phyloP scores from a whole-genome alignment of 257 asterid genomes.

The Solanum paucissectum region DNA sequence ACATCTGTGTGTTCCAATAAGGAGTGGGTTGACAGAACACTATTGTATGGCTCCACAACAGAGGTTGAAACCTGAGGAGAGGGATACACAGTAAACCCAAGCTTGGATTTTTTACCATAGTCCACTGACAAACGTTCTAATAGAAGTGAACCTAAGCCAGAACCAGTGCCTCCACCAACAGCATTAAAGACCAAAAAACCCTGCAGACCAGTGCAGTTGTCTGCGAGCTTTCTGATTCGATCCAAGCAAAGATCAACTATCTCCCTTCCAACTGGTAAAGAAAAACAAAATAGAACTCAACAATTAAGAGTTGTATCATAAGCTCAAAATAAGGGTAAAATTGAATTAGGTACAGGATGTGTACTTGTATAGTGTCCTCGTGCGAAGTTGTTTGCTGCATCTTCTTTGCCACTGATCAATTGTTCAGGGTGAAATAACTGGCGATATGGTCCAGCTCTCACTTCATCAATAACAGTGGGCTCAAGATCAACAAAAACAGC shows the following conservation, averaged over 20 bases:
- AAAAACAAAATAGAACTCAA: neutral
- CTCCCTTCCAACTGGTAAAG: slow-evolving; percentile 4
- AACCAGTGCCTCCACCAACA: slow-evolving; percentile 8
- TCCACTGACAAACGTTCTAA: slow-evolving; percentile 6
- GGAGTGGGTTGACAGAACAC: slow-evolving; percentile 6
- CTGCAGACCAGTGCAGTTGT: slow-evolving; percentile 6
- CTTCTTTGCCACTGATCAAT: slow-evolving; percentile 10
- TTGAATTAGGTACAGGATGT: neutral
- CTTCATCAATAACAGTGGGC: slow-evolving; percentile 9
- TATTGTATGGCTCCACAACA: slow-evolving; percentile 6
- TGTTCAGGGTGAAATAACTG: slow-evolving; percentile 7
- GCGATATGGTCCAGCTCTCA: slow-evolving; percentile 5
- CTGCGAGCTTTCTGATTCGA: slow-evolving; percentile 3
- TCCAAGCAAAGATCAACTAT: slow-evolving; percentile 7
- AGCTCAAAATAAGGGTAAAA: neutral
- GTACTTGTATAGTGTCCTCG: slow-evolving; percentile 6
- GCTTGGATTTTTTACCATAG: slow-evolving; percentile 8
- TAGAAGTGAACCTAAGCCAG: slow-evolving; percentile 6
- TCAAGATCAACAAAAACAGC: slow-evolving; percentile 4
- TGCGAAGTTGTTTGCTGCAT: slow-evolving; percentile 6
- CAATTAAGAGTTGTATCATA: neutral
- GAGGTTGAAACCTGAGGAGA: slow-evolving; percentile 9
- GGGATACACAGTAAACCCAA: slow-evolving; percentile 5
- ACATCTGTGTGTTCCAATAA: slow-evolving; percentile 4
- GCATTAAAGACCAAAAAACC: slow-evolving; percentile 5